A percentile compares a stretch with the other conserved stretches of the same genome.
These are phyloP conservation scores for Trichophyton simii DNA, from an alignment of 2,329 filamentous ascomycete species.

Conservation along the genomic window DNA sequence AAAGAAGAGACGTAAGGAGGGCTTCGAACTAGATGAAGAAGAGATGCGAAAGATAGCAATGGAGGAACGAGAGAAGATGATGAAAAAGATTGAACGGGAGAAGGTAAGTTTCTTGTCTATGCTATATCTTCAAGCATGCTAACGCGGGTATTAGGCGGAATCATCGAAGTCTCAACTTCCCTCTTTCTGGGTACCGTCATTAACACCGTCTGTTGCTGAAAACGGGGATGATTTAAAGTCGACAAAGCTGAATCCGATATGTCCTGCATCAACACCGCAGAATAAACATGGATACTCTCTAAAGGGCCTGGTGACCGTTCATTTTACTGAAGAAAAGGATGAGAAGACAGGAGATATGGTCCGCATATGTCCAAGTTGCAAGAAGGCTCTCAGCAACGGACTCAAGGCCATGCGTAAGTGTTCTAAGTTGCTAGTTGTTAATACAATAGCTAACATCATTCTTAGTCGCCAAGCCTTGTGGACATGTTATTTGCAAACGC, in stretches of 20 bases:
- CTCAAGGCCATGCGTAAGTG: conserved; percentile 56
- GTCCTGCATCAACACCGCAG: conserved; percentile 57
- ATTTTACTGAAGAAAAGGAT: conserved; percentile 61
- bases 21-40: conserved; percentile 67
- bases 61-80: conserved; percentile 57
- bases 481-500: conserved; percentile 77
- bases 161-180: conserved; percentile 57
- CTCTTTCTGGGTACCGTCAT: conserved; percentile 85
- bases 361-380: conserved; percentile 69
- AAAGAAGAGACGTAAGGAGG: conserved; percentile 51
- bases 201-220: conserved; percentile 53
- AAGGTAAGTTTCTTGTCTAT: conserved; percentile 38
- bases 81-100: conserved; percentile 59
- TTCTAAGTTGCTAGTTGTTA: background rate
- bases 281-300: conserved; percentile 63
- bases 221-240: conserved; percentile 47
- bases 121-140: background rate
- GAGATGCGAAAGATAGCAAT: conserved; percentile 58
- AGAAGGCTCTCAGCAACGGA: conserved; percentile 68
- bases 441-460: conserved; percentile 5
- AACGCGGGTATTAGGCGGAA: conserved; percentile 25
- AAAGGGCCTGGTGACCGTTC: conserved; percentile 61
- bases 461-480: conserved; percentile 66
- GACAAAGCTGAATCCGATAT: conserved; percentile 56
- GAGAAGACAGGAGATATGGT: conserved; percentile 37